A percentile compares a stretch with the other conserved stretches of the same genome.
phyloP scores from a whole-genome alignment of 2,329 filamentous ascomycete genomes.

The Fusarium nurragi region DNA sequence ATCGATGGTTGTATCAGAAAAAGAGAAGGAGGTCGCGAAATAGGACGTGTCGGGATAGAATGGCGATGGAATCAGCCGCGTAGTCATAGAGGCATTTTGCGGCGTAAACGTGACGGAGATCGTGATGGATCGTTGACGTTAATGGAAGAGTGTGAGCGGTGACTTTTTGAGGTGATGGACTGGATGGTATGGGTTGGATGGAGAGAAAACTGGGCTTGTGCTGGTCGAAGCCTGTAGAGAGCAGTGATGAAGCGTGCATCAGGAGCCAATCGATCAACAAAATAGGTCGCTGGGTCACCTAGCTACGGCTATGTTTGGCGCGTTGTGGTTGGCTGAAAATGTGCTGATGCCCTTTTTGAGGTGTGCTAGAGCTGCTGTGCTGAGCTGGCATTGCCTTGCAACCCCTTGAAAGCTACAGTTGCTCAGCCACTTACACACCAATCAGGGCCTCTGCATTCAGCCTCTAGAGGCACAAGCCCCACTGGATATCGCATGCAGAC shows the following conservation, averaged over 20 bases:
- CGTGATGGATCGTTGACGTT: slow-evolving; percentile 32
- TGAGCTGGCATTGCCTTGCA: slow-evolving; percentile 41
- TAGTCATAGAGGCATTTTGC: slow-evolving; percentile 45
- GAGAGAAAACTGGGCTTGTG: slow-evolving; percentile 34
- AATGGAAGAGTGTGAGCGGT: slow-evolving; percentile 37
- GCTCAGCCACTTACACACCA: slow-evolving; percentile 16
- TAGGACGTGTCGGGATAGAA: slow-evolving; percentile 23
- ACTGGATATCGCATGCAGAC: slow-evolving; percentile 33
- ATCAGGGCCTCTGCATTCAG: slow-evolving; percentile 16
- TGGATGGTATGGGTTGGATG: slow-evolving; percentile 16
- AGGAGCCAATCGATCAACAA: slow-evolving; percentile 43
- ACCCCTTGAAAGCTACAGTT: slow-evolving; percentile 29
- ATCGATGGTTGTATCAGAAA: slow-evolving; percentile 15
- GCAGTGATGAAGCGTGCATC: slow-evolving; percentile 45
- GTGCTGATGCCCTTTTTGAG: slow-evolving; percentile 14
- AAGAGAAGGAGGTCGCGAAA: slow-evolving; percentile 21
- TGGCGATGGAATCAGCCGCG: slow-evolving; percentile 40
- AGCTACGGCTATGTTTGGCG: slow-evolving; percentile 32
- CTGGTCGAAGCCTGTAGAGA: slow-evolving; percentile 27
- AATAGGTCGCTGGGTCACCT: slow-evolving; percentile 31
- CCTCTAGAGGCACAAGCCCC: slow-evolving; percentile 14
- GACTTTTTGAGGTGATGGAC: slow-evolving; percentile 33
- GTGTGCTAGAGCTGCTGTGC: slow-evolving; percentile 34
- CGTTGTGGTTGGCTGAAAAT: slow-evolving; percentile 32
- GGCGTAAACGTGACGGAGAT: slow-evolving; percentile 31